These are phyloP conservation scores for Arachis hypogaea DNA, from an alignment of 306 rosid genomes.

Conservation along the genomic window DNA sequence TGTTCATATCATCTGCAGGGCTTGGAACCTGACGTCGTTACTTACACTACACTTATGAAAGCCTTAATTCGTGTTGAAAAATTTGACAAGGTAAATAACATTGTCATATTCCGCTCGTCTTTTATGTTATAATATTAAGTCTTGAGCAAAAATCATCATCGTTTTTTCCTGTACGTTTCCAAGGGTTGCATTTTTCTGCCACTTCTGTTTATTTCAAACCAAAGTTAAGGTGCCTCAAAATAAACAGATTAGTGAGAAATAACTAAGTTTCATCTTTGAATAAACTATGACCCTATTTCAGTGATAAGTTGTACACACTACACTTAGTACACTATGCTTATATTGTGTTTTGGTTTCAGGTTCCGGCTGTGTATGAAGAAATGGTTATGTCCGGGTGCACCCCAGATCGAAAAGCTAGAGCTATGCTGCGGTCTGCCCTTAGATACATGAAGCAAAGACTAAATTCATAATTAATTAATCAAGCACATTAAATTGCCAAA, in stretches of 20 bases:
- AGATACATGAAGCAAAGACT: constrained; percentile 80
- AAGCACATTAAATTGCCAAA: constrained; percentile 39
- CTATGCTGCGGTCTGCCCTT: constrained; percentile 92
- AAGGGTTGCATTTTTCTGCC: too few species aligned
- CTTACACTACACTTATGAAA: constrained; percentile 98
- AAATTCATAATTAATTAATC: constrained; percentile 47
- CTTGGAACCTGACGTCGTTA: constrained; percentile 84
- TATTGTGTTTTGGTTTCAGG: constrained; percentile 65
- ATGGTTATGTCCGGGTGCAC: constrained; percentile 79
- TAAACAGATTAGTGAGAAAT: constrained; percentile 11
- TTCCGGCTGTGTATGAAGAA: constrained; percentile 92
- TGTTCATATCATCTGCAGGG: constrained; percentile 58
- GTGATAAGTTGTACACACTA: constrained; percentile 8
- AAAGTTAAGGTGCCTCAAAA: constrained; percentile 1
- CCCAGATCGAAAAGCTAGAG: constrained; percentile 93
- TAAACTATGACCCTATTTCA: too few species aligned
- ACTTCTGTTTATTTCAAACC: neutral
- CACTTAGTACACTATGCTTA: constrained; percentile 6
- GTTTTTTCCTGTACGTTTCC: too few species aligned
- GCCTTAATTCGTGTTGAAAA: constrained; percentile 82
- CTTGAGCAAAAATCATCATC: too few species aligned
- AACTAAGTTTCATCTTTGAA: constrained; percentile 6
- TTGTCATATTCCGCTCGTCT: neutral
- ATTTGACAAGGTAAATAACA: constrained; percentile 61
- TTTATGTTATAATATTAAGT: neutral